phyloP scores from a whole-genome alignment of 2,329 filamentous ascomycete genomes.

The Scedosporium apiospermum region DNA sequence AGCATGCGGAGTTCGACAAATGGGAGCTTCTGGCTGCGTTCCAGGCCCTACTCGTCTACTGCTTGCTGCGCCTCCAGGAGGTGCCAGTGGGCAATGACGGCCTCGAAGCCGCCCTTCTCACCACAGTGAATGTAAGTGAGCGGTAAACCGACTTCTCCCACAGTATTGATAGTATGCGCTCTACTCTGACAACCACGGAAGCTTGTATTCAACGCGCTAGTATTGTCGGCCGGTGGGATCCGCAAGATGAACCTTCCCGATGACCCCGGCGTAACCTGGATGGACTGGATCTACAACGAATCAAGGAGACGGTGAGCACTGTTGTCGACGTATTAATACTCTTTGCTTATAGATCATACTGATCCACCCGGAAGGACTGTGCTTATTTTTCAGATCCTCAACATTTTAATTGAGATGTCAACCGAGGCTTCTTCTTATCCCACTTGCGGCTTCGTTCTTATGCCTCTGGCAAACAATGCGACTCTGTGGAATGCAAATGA shows the following conservation, averaged over 20 bases:
- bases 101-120: too few species aligned
- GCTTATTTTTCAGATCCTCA: constrained; percentile 10
- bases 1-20: constrained; percentile 9
- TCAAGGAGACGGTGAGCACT: constrained; percentile 10
- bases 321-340: too few species aligned
- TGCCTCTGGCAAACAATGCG: constrained; percentile 9
- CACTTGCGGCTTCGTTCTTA: constrained; percentile 7
- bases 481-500: constrained; percentile 8
- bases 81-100: neutral
- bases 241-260: constrained; percentile 3
- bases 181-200: too few species aligned
- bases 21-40: constrained; percentile 11
- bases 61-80: constrained; percentile 9
- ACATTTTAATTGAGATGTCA: constrained; percentile 4
- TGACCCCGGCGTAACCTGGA: constrained; percentile 6
- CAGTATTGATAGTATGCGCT: too few species aligned
- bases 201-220: too few species aligned
- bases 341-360: too few species aligned
- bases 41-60: constrained; percentile 12
- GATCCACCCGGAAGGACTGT: too few species aligned
- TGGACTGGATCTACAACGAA: constrained; percentile 10
- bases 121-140: too few species aligned
- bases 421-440: neutral
- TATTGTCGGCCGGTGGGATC: constrained; percentile 3
- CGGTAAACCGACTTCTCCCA: neutral